Base-by-base conservation (phyloP, 495 filamentous ascomycete species). In the Pyrenopolyporus hunteri region DNA sequence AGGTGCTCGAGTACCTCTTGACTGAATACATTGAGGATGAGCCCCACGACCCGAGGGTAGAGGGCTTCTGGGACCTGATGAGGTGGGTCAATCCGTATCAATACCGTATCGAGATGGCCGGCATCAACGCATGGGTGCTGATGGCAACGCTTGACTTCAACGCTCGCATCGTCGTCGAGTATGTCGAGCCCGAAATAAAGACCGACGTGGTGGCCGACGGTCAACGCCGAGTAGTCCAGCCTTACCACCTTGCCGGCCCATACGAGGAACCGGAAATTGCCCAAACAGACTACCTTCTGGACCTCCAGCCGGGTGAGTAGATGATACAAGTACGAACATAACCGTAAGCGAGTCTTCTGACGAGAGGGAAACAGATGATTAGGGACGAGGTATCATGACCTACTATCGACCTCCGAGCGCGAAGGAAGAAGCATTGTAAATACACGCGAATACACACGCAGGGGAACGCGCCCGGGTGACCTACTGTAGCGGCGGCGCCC, bases 41-140 rank as follows among this genome's bases (percentile, higher is more conserved):
- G 14, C 13, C 31, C 10, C 6, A 2, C 17, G 39, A 8, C 17
- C 17, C 16, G 10, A 49, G 4, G n/a, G 39, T 0, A 3, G 9
- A 4, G 1, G 37, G 6, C 7, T 40, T 67, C 20, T 52, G 53
- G n/a, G 26, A 16, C 3, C 39, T 64, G 8, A 14, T 40, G 11
- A 55, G 48, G 16, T 69, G 69, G 66, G 56, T 65, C n/a, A 45
- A 62, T 10, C 66, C 69, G 4, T 71, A 50, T 28, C 49, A 59
- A 46, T 9, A 31, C 7, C 64, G 69, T 14, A 22, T 71, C 10
- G 69, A 71, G 36, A 62, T 71, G 66, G 25, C 66, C 1, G 69
- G 69, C 2, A 71, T 71, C 57, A 59, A 55, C 23, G 66, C 69
- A 17, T 71, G 69, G 69, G n/a, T 39, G 4, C 17, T 71, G 4